Evolutionary conservation across 2,329 filamentous ascomycete species (phyloP).

Genomic region (Ustulina deusta): DNA sequence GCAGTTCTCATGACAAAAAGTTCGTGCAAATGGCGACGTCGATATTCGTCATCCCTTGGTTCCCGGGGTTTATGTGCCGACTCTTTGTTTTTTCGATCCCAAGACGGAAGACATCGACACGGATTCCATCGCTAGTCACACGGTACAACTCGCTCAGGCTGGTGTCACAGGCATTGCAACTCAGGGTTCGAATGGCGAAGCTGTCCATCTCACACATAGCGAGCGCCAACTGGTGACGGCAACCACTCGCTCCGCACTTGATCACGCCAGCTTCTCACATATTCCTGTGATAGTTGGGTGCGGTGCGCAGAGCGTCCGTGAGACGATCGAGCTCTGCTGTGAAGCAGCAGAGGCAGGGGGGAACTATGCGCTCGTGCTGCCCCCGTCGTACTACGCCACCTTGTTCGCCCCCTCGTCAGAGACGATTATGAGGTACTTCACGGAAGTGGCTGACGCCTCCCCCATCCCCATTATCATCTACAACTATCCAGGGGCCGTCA

Average conservation of each 20-base stretch:
- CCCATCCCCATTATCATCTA: slow-evolving; percentile 76
- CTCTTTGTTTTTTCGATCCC: slow-evolving; percentile 77
- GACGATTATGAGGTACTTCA: slow-evolving; percentile 75
- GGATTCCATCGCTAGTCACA: slow-evolving; percentile 68
- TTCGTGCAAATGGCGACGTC: not conserved
- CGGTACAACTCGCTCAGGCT: slow-evolving; percentile 77
- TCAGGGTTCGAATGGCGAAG: slow-evolving; percentile 86
- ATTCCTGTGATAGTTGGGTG: slow-evolving; percentile 83
- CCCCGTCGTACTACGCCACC: slow-evolving; percentile 79
- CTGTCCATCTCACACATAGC: slow-evolving; percentile 78
- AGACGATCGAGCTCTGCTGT: slow-evolving; percentile 75
- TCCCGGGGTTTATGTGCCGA: slow-evolving; percentile 77
- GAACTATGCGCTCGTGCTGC: slow-evolving; percentile 80
- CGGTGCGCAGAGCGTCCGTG: slow-evolving; percentile 77
- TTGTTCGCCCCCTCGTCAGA: slow-evolving; percentile 72
- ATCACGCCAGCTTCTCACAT: slow-evolving; percentile 71
- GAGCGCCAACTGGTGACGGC: slow-evolving; percentile 77
- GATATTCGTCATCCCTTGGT: slow-evolving; percentile 54
- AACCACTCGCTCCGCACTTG: slow-evolving; percentile 76
- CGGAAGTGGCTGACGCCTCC: slow-evolving; percentile 70
- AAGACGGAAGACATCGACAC: slow-evolving; percentile 75
- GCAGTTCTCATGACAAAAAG: slow-evolving; percentile 22
- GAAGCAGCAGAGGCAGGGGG: slow-evolving; percentile 77
- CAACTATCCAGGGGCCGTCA: slow-evolving; percentile 75
- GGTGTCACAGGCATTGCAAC: slow-evolving; percentile 81